Evolutionary conservation across 345 rosid genomes (phyloP).

Genomic region (Gossypium stocksii): DNA sequence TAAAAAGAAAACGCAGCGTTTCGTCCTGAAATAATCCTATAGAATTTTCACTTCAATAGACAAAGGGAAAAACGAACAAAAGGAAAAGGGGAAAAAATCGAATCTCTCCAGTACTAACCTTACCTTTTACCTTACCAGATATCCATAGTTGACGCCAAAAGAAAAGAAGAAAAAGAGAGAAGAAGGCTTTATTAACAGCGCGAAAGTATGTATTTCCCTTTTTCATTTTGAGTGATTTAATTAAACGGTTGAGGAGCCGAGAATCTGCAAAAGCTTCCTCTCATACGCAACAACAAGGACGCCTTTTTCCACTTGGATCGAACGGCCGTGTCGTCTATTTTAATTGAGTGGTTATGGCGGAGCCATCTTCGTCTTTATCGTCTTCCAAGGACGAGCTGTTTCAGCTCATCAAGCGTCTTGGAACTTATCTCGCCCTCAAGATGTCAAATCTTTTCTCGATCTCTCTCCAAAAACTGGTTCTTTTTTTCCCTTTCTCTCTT

Average conservation of each 20-base stretch:
- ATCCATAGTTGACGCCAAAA: neutral
- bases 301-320: neutral
- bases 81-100: neutral
- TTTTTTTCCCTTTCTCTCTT: neutral
- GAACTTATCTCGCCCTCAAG: slow-evolving; percentile 74
- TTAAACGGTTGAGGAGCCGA: slow-evolving; percentile 2
- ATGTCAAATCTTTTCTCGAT: slow-evolving; percentile 64
- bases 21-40: too few species aligned
- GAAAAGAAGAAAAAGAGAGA: neutral
- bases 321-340: neutral
- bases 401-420: slow-evolving; percentile 82
- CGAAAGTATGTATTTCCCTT: neutral
- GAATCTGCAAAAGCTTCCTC: slow-evolving; percentile 18
- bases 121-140: neutral
- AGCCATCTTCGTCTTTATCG: slow-evolving; percentile 35
- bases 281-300: slow-evolving; percentile 1
- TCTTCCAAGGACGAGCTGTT: slow-evolving; percentile 79
- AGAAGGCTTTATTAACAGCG: slow-evolving; percentile 4
- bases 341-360: slow-evolving; percentile 40
- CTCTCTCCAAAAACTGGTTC: slow-evolving; percentile 67
- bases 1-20: too few species aligned
- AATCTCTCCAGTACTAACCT: neutral
- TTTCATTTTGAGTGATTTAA: neutral
- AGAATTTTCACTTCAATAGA: too few species aligned
- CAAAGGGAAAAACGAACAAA: neutral